Evolutionary conservation across 2,329 filamentous ascomycete genomes (phyloP).

Genomic region (Penicillium frequentans): DNA sequence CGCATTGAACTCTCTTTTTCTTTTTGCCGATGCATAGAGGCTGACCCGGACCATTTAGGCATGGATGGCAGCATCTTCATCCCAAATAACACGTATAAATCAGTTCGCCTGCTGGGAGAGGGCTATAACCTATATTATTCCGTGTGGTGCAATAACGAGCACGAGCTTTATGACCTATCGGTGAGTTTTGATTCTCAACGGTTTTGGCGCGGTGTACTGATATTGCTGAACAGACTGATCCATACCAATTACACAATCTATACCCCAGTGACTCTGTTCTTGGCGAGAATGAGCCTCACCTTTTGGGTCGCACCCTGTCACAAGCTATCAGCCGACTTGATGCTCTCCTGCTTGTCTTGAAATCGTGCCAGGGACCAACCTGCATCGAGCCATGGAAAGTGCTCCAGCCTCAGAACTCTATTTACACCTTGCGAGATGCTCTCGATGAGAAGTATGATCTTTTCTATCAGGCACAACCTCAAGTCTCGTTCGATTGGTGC

Average conservation of each 20-base stretch:
- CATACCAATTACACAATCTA: constrained; percentile 39
- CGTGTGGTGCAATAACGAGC: constrained; percentile 44
- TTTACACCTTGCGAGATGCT: constrained; percentile 34
- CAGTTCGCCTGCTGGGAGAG: constrained; percentile 35
- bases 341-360: constrained; percentile 38
- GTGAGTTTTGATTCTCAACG: constrained; percentile 14
- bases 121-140: constrained; percentile 43
- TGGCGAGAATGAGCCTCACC: neutral
- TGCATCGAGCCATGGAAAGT: constrained; percentile 41
- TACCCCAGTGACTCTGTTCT: constrained; percentile 11
- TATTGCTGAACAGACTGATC: constrained; percentile 28
- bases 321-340: constrained; percentile 32
- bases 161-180: constrained; percentile 41
- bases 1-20: neutral
- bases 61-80: constrained; percentile 17
- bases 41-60: constrained; percentile 11
- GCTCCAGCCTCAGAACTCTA: constrained; percentile 33
- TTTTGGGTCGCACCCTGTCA: constrained; percentile 22
- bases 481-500: constrained; percentile 36
- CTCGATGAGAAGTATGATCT: constrained; percentile 29
- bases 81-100: constrained; percentile 43
- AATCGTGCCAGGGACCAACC: constrained; percentile 38
- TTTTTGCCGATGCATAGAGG: neutral
- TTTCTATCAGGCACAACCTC: constrained; percentile 35
- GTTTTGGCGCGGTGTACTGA: neutral